These are phyloP conservation scores for Fragaria iinumae DNA, from an alignment of 306 rosid species.

Conservation along the genomic window DNA sequence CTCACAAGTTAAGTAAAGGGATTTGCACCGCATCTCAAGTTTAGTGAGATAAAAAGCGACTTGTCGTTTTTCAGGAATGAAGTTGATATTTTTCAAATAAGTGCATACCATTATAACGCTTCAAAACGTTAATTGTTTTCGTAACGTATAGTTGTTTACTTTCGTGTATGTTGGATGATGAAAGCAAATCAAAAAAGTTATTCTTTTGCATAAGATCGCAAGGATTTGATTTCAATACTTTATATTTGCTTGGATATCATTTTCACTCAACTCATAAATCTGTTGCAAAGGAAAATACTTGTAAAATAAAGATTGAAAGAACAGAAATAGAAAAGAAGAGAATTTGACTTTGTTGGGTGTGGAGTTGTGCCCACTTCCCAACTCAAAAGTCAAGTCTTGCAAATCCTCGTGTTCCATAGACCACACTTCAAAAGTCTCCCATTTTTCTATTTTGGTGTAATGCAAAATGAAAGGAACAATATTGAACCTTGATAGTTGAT, in stretches of 20 bases:
- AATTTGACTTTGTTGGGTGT: not conserved
- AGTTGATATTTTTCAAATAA: not conserved
- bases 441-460: not conserved
- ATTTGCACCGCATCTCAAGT: not conserved
- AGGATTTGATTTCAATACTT: not conserved
- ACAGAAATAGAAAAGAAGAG: not conserved
- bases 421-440: not conserved
- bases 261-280: not conserved
- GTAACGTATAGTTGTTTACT: not conserved
- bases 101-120: accelerated
- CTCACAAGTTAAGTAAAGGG: not conserved
- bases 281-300: not conserved
- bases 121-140: not conserved
- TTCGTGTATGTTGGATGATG: not conserved
- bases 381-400: not conserved
- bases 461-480: not conserved
- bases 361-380: constrained; percentile 15
- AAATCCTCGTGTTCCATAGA: not conserved
- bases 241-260: not conserved
- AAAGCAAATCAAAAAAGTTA: not conserved
- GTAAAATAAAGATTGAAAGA: not conserved
- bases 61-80: not conserved
- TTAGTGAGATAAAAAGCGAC: not conserved
- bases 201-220: not conserved
- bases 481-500: not conserved